phyloP scores from a whole-genome alignment of 768 basidiomycete species.

The Pluteus cervinus region DNA sequence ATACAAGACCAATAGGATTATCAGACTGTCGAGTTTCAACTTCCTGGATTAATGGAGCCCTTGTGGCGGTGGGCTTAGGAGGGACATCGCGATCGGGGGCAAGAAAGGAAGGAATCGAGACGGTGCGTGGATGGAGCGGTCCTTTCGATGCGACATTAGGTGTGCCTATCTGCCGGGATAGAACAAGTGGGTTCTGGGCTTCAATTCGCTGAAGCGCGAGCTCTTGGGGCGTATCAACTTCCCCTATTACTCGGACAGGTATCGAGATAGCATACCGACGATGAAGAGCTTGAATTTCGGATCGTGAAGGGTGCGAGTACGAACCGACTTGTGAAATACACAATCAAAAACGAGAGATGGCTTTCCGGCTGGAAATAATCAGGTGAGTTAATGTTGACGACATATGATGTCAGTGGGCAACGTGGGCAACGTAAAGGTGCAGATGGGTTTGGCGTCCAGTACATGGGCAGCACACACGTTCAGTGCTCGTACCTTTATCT shows the following conservation, averaged over 20 bases:
- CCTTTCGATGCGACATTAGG: conserved; percentile 80
- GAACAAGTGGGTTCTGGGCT: conserved; percentile 46
- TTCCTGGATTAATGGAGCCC: too few species aligned
- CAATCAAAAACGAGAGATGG: conserved; percentile 69
- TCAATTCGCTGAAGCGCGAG: conserved; percentile 65
- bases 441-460: too few species aligned
- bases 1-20: too few species aligned
- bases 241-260: conserved; percentile 3
- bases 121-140: conserved; percentile 51
- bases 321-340: conserved; percentile 54
- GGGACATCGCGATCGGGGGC: too few species aligned
- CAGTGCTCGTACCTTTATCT: conserved; percentile 55
- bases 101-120: conserved; percentile 45
- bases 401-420: too few species aligned
- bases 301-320: conserved; percentile 53
- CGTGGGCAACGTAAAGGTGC: too few species aligned
- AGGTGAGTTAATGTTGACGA: conserved; percentile 1
- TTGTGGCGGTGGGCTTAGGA: too few species aligned
- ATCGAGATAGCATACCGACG: conserved; percentile 41
- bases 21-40: too few species aligned
- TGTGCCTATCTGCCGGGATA: conserved; percentile 64
- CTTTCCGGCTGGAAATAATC: conserved; percentile 51
- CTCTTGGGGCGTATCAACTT: conserved; percentile 34
- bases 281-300: conserved; percentile 64
- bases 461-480: not conserved